A percentile compares a stretch with the other conserved stretches of the same genome.
Evolutionary conservation across 108 stramenopile genomes (phyloP).

Genomic region (Chaetoceros muelleri): DNA sequence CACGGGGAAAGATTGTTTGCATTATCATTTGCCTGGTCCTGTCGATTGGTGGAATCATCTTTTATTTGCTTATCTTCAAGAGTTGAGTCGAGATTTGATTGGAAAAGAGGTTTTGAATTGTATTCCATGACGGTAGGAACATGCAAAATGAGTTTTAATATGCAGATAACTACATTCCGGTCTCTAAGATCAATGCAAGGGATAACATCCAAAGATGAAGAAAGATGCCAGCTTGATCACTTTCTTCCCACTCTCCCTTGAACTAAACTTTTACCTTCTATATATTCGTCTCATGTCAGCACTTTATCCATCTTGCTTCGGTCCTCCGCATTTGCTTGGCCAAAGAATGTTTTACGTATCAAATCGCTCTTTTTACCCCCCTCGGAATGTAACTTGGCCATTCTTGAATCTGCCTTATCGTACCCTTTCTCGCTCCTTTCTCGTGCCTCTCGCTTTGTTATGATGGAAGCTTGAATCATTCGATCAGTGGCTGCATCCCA

Average conservation of each 20-base stretch:
- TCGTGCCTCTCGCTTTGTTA: slow-evolving; percentile 42
- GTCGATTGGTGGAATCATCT: slow-evolving; percentile 54
- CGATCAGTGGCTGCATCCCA: slow-evolving; percentile 95
- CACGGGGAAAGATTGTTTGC: slow-evolving; percentile 36
- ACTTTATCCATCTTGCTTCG: too few species aligned
- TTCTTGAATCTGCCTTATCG: slow-evolving; percentile 39
- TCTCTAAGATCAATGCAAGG: too few species aligned
- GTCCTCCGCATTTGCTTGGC: background rate
- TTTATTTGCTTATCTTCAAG: slow-evolving; percentile 24
- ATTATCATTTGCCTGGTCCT: slow-evolving; percentile 39
- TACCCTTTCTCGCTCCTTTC: slow-evolving; percentile 31
- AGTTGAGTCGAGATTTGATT: background rate
- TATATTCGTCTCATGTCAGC: too few species aligned
- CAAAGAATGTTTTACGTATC: slow-evolving; percentile 18
- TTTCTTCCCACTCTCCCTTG: too few species aligned
- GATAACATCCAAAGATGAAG: too few species aligned
- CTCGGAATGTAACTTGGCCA: slow-evolving; percentile 42
- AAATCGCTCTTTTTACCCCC: slow-evolving; percentile 35
- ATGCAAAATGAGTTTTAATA: too few species aligned
- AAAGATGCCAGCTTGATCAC: too few species aligned
- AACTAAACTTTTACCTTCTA: too few species aligned
- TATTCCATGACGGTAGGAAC: background rate
- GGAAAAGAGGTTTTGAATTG: background rate
- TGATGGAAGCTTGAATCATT: slow-evolving; percentile 40
- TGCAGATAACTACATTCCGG: too few species aligned